Base-by-base conservation (phyloP, 2,329 filamentous ascomycete genomes). In the Huntiella abstrusa region DNA sequence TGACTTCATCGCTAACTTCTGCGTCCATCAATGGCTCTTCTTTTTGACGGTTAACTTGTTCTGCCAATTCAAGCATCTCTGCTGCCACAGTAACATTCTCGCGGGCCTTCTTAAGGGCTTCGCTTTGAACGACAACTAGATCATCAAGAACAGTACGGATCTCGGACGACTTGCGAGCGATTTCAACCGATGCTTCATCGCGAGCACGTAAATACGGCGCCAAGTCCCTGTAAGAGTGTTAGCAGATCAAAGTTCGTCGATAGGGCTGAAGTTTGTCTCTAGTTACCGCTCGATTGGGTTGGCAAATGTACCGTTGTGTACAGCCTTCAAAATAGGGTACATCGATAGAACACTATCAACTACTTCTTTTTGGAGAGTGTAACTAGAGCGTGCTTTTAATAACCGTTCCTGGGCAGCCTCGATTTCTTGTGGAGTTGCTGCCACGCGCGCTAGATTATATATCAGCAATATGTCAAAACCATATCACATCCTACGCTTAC, bases 281-380 rank as follows among this genome's bases (percentile, higher is more conserved):
- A 37, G 59, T 35, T 67, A 83, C 83, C 75, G 73, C 61, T 91
- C 83, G 45, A 77, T 66, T 39, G 73, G 71, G 2, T 75, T 73
- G 13, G 75, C 71, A 50, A 73, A 69, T 10, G 71, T 72, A 38
- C 76, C 76, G 50, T 72, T 65, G 58, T 92, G 83, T 35, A 88
- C 75, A 5, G 84, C 80, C 55, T 82, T 83, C 48, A 92, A 64
- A 36, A 83, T 76, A 5, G 85, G 83, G 54, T 84, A 80, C 48
- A 77, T 77, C 53, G 75, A 74, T 53, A 91, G 61, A 45, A 83
- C 75, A 41, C 70, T 75, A 51, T 81, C 75, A 16, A 78, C 67
- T 16, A 83, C 76, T 51, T 75, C 75, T 57, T 79, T 79, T 52
- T 75, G 75, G 47, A 88, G 66, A 36, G 75, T 69, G 59, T 83